Percentiles rank a stretch among this genome's conserved stretches.
Conservation (phyloP, 176 grass and related monocot genomes). For the Carex cristatella region DNA sequence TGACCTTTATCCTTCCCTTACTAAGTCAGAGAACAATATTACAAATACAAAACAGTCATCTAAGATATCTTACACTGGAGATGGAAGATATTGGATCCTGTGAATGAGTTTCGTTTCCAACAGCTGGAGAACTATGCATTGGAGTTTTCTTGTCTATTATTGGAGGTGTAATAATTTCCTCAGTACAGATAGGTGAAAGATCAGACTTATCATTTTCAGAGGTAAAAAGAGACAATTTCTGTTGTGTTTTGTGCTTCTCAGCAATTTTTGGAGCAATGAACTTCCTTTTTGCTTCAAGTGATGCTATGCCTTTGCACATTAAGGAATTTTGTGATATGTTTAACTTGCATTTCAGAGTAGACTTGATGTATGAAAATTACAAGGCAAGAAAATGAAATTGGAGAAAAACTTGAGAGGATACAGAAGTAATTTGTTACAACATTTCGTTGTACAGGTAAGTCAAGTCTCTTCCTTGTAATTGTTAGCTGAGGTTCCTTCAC, state of each 20-base stretch:
- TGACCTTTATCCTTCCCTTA: background rate
- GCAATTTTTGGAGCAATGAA: constrained; percentile 79
- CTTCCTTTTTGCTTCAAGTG: constrained; percentile 83
- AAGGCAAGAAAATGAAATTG: background rate
- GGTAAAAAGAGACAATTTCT: constrained; percentile 31
- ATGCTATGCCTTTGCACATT: constrained; percentile 71
- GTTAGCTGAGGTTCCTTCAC: constrained; percentile 37
- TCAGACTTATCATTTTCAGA: constrained; percentile 38
- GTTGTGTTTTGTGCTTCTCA: constrained; percentile 37
- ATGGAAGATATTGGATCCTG: constrained; percentile 19
- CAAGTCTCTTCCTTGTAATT: constrained; percentile 56
- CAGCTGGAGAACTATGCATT: constrained; percentile 27
- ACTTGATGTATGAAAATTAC: constrained; percentile 15
- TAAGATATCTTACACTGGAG: constrained; percentile 14
- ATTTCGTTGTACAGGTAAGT: constrained; percentile 89
- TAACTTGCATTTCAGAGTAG: constrained; percentile 8
- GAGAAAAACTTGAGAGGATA: constrained; percentile 53
- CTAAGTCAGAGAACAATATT: background rate
- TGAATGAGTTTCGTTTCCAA: constrained; percentile 32
- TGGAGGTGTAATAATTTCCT: constrained; percentile 51
- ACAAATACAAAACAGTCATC: background rate
- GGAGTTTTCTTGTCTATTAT: constrained; percentile 33
- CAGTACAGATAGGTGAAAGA: constrained; percentile 40
- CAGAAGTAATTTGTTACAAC: constrained; percentile 96
- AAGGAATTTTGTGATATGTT: constrained; percentile 41